Conservation (phyloP, 495 filamentous ascomycete genomes). For the Penicillium canescens region DNA sequence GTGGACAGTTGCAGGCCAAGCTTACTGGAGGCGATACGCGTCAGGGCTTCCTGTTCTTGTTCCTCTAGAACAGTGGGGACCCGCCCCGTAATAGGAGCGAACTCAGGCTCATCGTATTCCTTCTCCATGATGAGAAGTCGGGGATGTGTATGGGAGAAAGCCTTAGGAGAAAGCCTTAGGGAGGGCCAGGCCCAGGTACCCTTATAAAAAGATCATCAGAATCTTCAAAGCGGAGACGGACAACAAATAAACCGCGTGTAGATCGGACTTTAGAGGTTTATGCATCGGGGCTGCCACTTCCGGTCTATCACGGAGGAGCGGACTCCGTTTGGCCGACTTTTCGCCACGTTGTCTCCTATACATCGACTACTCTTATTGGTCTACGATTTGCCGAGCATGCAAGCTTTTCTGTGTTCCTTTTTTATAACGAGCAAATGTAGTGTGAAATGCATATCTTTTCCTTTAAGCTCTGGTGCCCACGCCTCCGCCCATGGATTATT, state of each 20-base stretch:
- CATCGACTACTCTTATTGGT: too few relatives aligned
- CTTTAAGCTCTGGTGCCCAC: too few relatives aligned
- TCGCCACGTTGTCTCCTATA: too few relatives aligned
- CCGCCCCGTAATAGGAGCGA: slow-evolving; percentile 18
- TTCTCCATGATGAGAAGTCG: slow-evolving; percentile 12
- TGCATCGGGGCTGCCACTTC: neutral
- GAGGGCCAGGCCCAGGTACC: too few relatives aligned
- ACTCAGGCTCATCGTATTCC: slow-evolving; percentile 14
- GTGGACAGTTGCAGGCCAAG: slow-evolving; percentile 24
- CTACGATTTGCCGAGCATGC: too few relatives aligned
- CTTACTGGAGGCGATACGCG: slow-evolving; percentile 30
- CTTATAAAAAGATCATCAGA: neutral
- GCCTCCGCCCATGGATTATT: too few relatives aligned
- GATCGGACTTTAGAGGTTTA: neutral
- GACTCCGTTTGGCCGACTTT: slow-evolving; percentile 1
- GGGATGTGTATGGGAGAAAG: neutral
- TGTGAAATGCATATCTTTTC: too few relatives aligned
- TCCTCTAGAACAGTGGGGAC: slow-evolving; percentile 16
- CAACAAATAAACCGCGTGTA: neutral
- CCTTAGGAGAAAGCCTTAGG: too few relatives aligned
- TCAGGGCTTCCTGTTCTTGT: slow-evolving; percentile 20
- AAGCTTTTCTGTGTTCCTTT: too few relatives aligned
- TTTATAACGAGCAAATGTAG: too few relatives aligned
- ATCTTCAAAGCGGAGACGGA: neutral
- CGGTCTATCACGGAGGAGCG: slow-evolving; percentile 4